Evolutionary conservation across 306 rosid species (phyloP).

Genomic region (Purshia tridentata): DNA sequence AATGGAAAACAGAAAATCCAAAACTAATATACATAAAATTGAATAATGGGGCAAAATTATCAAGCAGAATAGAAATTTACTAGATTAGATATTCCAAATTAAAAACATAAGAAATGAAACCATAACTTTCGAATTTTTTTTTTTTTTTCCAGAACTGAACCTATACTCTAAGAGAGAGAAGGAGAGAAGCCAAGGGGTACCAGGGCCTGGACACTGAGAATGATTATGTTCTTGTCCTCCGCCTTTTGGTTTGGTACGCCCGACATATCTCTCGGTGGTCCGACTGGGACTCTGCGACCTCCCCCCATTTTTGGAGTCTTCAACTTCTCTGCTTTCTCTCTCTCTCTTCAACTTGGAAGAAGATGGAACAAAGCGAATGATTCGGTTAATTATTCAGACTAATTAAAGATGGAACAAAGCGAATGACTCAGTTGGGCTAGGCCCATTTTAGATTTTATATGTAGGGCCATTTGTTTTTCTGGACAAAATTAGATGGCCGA

Average conservation of each 20-base stretch:
- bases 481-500: too few relatives aligned
- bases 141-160: not conserved
- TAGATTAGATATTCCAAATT: not conserved
- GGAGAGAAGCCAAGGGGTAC: constrained; percentile 1
- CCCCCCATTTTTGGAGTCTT: not conserved
- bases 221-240: constrained; percentile 32
- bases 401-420: too few relatives aligned
- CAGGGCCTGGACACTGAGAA: constrained; percentile 34
- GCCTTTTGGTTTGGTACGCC: constrained; percentile 27
- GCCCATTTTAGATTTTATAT: too few relatives aligned
- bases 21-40: not conserved
- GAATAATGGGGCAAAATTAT: not conserved
- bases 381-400: too few relatives aligned
- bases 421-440: too few relatives aligned
- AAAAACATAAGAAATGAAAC: not conserved
- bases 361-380: too few relatives aligned
- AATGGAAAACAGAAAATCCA: not conserved
- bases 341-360: not conserved
- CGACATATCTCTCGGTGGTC: constrained; percentile 20
- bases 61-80: not conserved
- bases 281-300: not conserved
- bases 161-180: not conserved
- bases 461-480: too few relatives aligned
- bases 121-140: not conserved
- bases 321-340: too few relatives aligned